These are phyloP conservation scores for Talaromyces stipitatus DNA, from an alignment of 495 filamentous ascomycete species.

Conservation along the genomic window DNA sequence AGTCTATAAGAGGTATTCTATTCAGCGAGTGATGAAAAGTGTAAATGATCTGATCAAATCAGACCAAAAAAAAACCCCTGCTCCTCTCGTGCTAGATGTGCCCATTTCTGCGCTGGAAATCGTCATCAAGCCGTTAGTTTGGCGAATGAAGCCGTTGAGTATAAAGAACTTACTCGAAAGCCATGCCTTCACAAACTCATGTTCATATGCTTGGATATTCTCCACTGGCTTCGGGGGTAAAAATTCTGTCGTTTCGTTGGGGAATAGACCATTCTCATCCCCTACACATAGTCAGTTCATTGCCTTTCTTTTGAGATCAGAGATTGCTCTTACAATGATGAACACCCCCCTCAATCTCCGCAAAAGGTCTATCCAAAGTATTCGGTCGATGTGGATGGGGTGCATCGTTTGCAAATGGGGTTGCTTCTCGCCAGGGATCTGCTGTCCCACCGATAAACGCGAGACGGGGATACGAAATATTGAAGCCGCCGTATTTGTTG, in stretches of 20 bases:
- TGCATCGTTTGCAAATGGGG: constrained; percentile 49
- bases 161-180: not conserved
- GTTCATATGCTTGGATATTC: not conserved
- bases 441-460: constrained; percentile 60
- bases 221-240: not conserved
- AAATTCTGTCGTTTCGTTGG: not conserved
- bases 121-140: not conserved
- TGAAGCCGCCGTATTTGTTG: constrained; percentile 63
- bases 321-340: constrained; percentile 61
- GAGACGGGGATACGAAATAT: constrained; percentile 55
- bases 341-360: constrained; percentile 54
- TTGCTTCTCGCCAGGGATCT: constrained; percentile 65
- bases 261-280: constrained; percentile 6
- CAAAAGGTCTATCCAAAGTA: constrained; percentile 52
- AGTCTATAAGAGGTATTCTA: no score
- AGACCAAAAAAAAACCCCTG: not conserved
- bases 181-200: constrained; percentile 1
- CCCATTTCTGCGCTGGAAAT: not conserved
- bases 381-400: constrained; percentile 34
- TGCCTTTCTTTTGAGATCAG: no score
- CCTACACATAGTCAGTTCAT: not conserved
- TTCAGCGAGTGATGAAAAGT: no score
- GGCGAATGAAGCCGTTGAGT: not conserved
- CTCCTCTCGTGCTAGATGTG: not conserved
- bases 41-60: not conserved